Percentiles rank a stretch among this genome's conserved stretches.
These are phyloP conservation scores for Gillenia trifoliata DNA, from an alignment of 306 rosid species.

Conservation along the genomic window DNA sequence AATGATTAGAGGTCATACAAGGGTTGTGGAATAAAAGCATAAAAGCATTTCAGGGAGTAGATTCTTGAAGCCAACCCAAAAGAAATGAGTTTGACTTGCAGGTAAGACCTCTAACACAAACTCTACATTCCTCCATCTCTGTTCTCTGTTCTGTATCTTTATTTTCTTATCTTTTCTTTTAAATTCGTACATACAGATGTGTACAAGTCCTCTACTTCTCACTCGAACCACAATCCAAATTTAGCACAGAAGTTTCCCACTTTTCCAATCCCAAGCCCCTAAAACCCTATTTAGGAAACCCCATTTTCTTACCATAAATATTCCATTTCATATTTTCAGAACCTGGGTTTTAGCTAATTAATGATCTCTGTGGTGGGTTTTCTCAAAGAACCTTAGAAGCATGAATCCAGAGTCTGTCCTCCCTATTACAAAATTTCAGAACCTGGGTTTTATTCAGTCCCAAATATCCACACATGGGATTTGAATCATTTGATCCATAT, in stretches of 20 bases:
- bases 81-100: conserved; percentile 27
- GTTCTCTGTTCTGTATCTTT: background rate
- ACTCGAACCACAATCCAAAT: background rate
- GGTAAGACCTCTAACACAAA: conserved; percentile 6
- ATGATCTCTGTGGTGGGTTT: conserved; percentile 6
- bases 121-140: background rate
- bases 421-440: conserved; percentile 2
- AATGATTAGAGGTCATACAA: background rate
- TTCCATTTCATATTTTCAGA: background rate
- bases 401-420: background rate
- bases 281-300: background rate
- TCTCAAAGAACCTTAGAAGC: conserved; percentile 10
- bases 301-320: background rate
- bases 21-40: conserved; percentile 19
- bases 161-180: background rate
- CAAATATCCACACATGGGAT: background rate
- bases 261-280: background rate
- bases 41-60: conserved; percentile 12
- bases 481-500: conserved; percentile 13
- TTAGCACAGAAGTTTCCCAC: background rate
- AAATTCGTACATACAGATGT: background rate
- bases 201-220: background rate
- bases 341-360: background rate
- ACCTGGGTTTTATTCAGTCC: conserved; percentile 1
- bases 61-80: conserved; percentile 16